Evolutionary conservation across 176 grass and related monocot species (phyloP).

Genomic region (Lolium multiflorum): DNA sequence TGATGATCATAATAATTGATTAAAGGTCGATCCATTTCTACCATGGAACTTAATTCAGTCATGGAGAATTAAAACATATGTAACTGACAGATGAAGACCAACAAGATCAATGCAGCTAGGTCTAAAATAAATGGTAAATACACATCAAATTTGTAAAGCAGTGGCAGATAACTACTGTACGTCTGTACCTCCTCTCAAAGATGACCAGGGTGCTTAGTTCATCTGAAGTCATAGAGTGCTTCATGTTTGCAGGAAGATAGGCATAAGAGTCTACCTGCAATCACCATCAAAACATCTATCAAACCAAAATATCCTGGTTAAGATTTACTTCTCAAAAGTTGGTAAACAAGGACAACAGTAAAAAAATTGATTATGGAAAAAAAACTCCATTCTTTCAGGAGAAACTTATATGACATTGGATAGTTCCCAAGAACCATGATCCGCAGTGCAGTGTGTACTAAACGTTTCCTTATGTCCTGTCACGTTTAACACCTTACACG

Average conservation of each 20-base stretch:
- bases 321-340: constrained; percentile 18
- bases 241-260: constrained; percentile 84
- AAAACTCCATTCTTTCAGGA: background rate
- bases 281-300: constrained; percentile 11
- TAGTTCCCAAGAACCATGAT: background rate
- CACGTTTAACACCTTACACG: background rate
- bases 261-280: constrained; percentile 93
- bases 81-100: constrained; percentile 2
- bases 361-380: background rate
- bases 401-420: background rate
- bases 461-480: background rate
- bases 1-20: background rate
- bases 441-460: background rate
- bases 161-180: constrained; percentile 46
- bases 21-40: background rate
- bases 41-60: background rate
- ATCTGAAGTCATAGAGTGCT: constrained; percentile 70
- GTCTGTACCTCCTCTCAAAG: constrained; percentile 83
- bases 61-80: constrained; percentile 23
- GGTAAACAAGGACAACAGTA: background rate
- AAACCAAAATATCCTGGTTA: constrained; percentile 18
- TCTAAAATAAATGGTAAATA: constrained; percentile 16
- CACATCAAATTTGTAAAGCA: constrained; percentile 29
- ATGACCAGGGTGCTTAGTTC: constrained; percentile 65
- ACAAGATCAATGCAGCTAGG: constrained; percentile 24